Conservation (phyloP, 2,329 filamentous ascomycete species). For the Falciphora oryzae region DNA sequence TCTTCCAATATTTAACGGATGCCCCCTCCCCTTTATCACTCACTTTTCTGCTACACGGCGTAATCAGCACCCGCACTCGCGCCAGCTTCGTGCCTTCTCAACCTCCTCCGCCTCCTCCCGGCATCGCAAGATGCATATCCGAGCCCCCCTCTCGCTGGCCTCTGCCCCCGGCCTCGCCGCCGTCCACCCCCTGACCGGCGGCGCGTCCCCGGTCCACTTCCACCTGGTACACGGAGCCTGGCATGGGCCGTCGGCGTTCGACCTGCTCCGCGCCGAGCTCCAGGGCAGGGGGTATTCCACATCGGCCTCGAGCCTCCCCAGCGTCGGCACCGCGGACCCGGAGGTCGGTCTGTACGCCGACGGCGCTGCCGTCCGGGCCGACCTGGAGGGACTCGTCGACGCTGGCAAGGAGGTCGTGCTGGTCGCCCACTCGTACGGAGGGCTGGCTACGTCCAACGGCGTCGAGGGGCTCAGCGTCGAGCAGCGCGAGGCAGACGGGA, state of each 20-base stretch:
- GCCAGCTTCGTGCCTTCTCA: too few species aligned
- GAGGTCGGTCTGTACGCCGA: conserved; percentile 16
- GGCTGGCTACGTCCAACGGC: neutral
- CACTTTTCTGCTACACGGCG: too few species aligned
- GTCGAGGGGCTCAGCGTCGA: neutral
- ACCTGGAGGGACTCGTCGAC: conserved; percentile 5
- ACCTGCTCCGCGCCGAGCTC: conserved; percentile 24
- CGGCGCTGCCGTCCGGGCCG: conserved; percentile 7
- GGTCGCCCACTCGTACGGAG: conserved; percentile 14
- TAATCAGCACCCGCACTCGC: too few species aligned
- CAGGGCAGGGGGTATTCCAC: conserved; percentile 26
- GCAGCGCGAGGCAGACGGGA: neutral
- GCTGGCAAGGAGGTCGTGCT: conserved; percentile 12
- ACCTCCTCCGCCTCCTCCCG: too few species aligned
- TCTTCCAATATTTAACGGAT: too few species aligned
- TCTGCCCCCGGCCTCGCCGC: too few species aligned
- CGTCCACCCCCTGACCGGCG: too few species aligned
- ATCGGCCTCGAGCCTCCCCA: conserved; percentile 24
- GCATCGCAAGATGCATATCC: too few species aligned
- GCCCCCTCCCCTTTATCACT: too few species aligned
- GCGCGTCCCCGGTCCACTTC: neutral
- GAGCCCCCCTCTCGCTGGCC: too few species aligned
- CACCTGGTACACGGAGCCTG: conserved; percentile 27
- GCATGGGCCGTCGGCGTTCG: conserved; percentile 27
- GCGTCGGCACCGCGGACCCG: conserved; percentile 25